Base-by-base conservation (phyloP, 495 filamentous ascomycete species). In the Baudoinia panamericana region DNA sequence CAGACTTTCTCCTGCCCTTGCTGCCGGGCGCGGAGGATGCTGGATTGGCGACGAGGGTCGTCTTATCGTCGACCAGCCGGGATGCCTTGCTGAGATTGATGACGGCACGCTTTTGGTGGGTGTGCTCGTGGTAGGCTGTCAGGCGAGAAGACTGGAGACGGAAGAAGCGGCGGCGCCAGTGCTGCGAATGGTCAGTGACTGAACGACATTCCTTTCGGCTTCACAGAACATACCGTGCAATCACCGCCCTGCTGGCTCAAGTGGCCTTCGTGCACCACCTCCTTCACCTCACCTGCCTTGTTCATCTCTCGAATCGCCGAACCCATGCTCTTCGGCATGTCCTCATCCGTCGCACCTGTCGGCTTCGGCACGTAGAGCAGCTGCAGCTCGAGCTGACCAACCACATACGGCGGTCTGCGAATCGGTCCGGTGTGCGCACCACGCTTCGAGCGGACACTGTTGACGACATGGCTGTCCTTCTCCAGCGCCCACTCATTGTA, bases 401-500 rank as follows among this genome's bases (percentile, higher is more conserved):
- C 76, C 61, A 84, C 84, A 64, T 96, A 97, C 11, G 90, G 90
- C 28, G 90, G 84, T 25, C 75, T 73, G 21, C 79, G 67, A 30
- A 79, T 72, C 6, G 62, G 50, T 15, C 66, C 64, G 13, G 75
- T 63, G 27, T 78, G 57, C 10, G 72, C 75, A 46, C 69, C 78
- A 16, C 71, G 64, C 68, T 92, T 94, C 64, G 80, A 93, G 68
- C 87, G 93, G 26, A 93, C 76, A 56, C 82, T 92, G 33, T 69
- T 74, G 36, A 67, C 75, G 10, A 76, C 70, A 28, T 68, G 65
- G 17, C 51, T 59, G 23, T 75, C 72, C 34, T 88, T 80, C 51
- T 97, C 90, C 12, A 78, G 75, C 9, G 90, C 92, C 90, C 90
- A 97, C 62, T 97, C 92, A 54, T 97, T 97, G 66, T 93, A 97